These are phyloP conservation scores for Cladorrhinum sp. DNA, from an alignment of 2,329 filamentous ascomycete species.

Conservation along the genomic window DNA sequence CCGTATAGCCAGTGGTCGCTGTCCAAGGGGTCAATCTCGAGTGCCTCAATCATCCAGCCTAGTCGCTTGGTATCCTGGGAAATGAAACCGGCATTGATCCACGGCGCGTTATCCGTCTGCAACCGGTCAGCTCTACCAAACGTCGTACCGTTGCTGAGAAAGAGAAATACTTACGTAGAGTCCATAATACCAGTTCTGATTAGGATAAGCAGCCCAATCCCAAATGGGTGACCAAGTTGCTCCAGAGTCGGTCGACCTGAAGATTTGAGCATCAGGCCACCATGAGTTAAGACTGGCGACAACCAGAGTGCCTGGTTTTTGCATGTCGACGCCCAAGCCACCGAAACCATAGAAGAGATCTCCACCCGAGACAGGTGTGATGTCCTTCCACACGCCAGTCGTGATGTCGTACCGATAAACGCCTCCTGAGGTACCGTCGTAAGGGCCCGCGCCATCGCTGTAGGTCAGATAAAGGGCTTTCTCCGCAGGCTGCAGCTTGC, in stretches of 20 bases:
- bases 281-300: conserved; percentile 57
- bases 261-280: conserved; percentile 58
- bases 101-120: conserved; percentile 49
- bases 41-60: conserved; percentile 60
- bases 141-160: too few species aligned
- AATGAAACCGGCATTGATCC: conserved; percentile 50
- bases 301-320: conserved; percentile 54
- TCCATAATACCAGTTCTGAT: conserved; percentile 44
- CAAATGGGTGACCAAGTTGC: conserved; percentile 53
- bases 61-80: conserved; percentile 47
- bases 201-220: conserved; percentile 48
- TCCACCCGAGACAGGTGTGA: conserved; percentile 49
- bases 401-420: conserved; percentile 55
- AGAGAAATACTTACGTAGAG: conserved; percentile 16
- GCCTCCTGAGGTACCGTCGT: conserved; percentile 52
- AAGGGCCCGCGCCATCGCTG: conserved; percentile 54
- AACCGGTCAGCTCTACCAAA: not conserved
- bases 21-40: conserved; percentile 57
- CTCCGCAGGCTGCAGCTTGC: conserved; percentile 48
- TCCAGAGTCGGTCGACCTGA: conserved; percentile 53
- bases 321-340: conserved; percentile 51
- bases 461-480: conserved; percentile 55
- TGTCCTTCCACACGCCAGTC: conserved; percentile 50
- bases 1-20: conserved; percentile 60
- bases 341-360: conserved; percentile 55